Evolutionary conservation across 2,329 filamentous ascomycete species (phyloP).

Genomic region (Fusarium musae): DNA sequence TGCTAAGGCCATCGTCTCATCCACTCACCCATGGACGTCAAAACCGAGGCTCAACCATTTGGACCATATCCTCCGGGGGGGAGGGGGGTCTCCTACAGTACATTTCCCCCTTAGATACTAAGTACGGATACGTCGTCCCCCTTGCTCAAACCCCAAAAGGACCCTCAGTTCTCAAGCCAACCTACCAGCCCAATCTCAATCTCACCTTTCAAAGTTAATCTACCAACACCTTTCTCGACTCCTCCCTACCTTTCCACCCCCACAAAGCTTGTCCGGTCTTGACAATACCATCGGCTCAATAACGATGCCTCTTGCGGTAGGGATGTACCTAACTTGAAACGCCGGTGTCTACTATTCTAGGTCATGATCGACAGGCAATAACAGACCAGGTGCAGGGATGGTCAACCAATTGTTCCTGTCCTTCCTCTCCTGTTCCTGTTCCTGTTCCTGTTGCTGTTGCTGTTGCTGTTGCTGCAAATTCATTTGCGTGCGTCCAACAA

Average conservation of each 20-base stretch:
- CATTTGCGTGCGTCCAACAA: neutral
- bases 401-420: slow-evolving; percentile 9
- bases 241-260: slow-evolving; percentile 33
- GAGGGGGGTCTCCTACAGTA: neutral
- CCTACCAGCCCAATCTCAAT: slow-evolving; percentile 18
- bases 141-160: neutral
- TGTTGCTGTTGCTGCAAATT: neutral
- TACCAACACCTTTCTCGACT: slow-evolving; percentile 17
- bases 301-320: slow-evolving; percentile 43
- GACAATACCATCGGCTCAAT: slow-evolving; percentile 46
- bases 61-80: slow-evolving; percentile 17
- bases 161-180: slow-evolving; percentile 21
- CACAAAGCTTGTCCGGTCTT: slow-evolving; percentile 54
- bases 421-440: neutral
- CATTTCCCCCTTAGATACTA: neutral
- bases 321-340: slow-evolving; percentile 51
- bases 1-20: neutral
- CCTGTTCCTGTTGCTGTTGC: neutral
- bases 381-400: slow-evolving; percentile 13
- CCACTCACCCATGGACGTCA: neutral
- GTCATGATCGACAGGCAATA: slow-evolving; percentile 41
- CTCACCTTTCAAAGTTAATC: slow-evolving; percentile 28
- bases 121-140: neutral
- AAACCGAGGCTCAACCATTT: slow-evolving; percentile 20
- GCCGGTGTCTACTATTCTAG: slow-evolving; percentile 42